A percentile compares a stretch with the other conserved stretches of the same genome.
phyloP scores from a whole-genome alignment of 192 early-diverging fungal genomes.

The Lobosporangium transversale region DNA sequence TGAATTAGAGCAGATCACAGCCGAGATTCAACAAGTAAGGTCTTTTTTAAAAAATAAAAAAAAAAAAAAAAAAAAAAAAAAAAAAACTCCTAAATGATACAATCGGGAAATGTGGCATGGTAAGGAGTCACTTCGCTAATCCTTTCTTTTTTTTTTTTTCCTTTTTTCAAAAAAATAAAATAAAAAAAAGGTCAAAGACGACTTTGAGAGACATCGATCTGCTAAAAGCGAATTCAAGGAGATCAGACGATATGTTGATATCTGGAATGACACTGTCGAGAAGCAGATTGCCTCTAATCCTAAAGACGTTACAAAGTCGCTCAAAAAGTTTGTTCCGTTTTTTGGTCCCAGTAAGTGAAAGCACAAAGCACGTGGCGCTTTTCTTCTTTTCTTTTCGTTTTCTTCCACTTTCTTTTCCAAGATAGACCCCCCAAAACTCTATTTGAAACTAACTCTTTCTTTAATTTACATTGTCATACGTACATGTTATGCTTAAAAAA shows the following conservation, averaged over 20 bases:
- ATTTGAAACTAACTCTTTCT: too few species aligned
- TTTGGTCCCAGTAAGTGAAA: constrained; percentile 42
- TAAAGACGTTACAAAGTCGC: constrained; percentile 32
- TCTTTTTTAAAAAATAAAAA: background rate
- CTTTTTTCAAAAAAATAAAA: too few species aligned
- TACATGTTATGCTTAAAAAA: background rate
- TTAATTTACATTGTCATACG: too few species aligned
- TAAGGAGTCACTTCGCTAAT: too few species aligned
- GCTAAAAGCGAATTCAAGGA: constrained; percentile 46
- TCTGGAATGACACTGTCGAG: constrained; percentile 50
- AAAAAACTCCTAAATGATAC: too few species aligned
- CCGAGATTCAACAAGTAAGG: constrained; percentile 28
- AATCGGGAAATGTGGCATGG: too few species aligned
- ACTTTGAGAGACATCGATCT: constrained; percentile 41
- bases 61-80: too few species aligned
- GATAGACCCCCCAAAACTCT: too few species aligned
- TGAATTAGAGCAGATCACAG: constrained; percentile 28
- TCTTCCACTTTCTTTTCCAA: too few species aligned
- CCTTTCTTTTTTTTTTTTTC: background rate
- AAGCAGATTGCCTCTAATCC: constrained; percentile 48
- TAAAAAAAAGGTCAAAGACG: constrained; percentile 33
- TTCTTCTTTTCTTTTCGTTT: constrained; percentile 5
- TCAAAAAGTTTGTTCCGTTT: constrained; percentile 50
- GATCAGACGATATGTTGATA: constrained; percentile 40
- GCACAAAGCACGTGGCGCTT: background rate